Evolutionary conservation across 108 stramenopile species (phyloP), one percentile per base, ranked within the genome.

Genomic region (Cyclotella sp.): DNA sequence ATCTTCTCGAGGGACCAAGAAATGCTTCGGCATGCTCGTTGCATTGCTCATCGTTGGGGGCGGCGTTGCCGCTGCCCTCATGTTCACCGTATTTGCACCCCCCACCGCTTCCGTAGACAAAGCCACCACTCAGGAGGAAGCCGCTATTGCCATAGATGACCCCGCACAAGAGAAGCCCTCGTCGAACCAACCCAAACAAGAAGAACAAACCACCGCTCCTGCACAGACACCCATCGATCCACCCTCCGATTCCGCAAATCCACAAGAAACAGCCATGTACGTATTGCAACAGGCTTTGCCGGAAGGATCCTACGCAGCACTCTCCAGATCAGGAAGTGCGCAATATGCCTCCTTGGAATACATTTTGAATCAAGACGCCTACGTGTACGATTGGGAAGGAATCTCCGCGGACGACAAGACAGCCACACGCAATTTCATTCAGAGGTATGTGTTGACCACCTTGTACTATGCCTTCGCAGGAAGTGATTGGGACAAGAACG

Each of bases 321-420:
- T 80, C 9, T 62, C 72, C 10, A 51, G 40, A 9, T 45, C 64
- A 9, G 41, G 49, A 8, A 65, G 55, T 18, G 41, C 78, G 34
- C 79, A 73, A 24, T 47, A 28, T 27, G 29, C 47, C 1, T 66
- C 79, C 19, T 54, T 80, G n/a, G 40, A 61, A 3, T 73, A 63
- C 43, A 44, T 80, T 1, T 60, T 80, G 10, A 64, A 71, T 19
- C 46, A 70, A 3, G 80, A 81, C 28, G 63, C 19, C 34, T 81
- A 70, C 63, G 29, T 44, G n/a, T 71, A 81, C 54, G 73, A 81
- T 70, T 81, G 73, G 73, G 73, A 55, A 13, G 79, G 79, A 3
- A 9, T 80, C 18, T 30, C 63, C 15, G 61, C 57, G 0, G 73
- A 64, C 11, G 57, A 63, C 24, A 18, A 47, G 14, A 63, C 54